These are phyloP conservation scores for Noccaea bulbosa DNA, from an alignment of 345 rosid genomes.

Conservation along the genomic window DNA sequence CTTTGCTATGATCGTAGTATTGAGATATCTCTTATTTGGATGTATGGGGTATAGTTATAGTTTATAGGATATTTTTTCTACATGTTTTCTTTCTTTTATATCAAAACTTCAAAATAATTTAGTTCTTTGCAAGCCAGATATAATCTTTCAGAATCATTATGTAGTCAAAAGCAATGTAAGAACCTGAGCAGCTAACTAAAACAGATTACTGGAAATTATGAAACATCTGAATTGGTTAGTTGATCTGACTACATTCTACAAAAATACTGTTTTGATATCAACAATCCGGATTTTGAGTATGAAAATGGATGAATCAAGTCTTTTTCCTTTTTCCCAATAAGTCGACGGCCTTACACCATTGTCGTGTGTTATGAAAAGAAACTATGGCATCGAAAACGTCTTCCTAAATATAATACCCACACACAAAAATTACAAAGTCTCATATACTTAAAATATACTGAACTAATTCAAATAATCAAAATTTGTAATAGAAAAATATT, in stretches of 20 bases:
- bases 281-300: not conserved
- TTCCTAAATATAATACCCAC: not conserved
- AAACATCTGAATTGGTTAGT: not conserved
- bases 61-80: not conserved
- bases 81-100: not conserved
- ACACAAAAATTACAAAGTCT: not conserved
- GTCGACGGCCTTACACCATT: no score
- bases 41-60: constrained; percentile 17
- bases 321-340: no score
- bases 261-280: not conserved
- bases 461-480: not conserved
- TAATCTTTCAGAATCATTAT: not conserved
- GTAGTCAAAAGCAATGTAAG: not conserved
- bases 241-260: not conserved
- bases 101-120: not conserved
- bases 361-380: not conserved
- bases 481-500: not conserved
- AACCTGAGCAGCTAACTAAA: not conserved
- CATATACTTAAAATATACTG: not conserved
- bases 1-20: constrained; percentile 29
- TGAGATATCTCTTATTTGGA: constrained; percentile 23
- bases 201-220: not conserved
- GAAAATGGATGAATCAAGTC: not conserved
- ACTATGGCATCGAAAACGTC: not conserved
- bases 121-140: constrained; percentile 6